These are phyloP conservation scores for Ammopiptanthus mongolicus DNA, from an alignment of 306 rosid genomes.

Conservation along the genomic window DNA sequence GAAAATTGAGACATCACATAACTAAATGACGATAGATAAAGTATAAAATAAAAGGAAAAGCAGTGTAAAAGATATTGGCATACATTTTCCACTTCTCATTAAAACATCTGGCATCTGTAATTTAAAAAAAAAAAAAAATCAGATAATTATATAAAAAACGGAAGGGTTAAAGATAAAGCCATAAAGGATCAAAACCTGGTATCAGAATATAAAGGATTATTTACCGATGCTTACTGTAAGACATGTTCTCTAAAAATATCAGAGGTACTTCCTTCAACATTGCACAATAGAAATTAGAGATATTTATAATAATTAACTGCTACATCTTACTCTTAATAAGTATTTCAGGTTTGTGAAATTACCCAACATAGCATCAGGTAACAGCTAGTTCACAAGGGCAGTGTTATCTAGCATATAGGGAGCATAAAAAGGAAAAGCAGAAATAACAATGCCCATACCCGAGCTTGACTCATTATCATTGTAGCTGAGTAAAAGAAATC, in stretches of 20 bases:
- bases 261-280: background rate
- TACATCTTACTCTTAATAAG: background rate
- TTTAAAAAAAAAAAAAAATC: slow-evolving; percentile 22
- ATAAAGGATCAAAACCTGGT: background rate
- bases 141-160: slow-evolving; percentile 9
- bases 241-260: slow-evolving; percentile 1
- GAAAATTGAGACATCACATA: slow-evolving; percentile 31
- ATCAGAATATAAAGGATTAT: background rate
- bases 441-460: background rate
- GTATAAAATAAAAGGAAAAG: background rate
- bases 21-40: slow-evolving; percentile 16
- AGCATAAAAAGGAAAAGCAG: background rate
- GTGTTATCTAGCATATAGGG: background rate
- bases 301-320: background rate
- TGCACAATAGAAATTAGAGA: slow-evolving; percentile 10
- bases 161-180: slow-evolving; percentile 15
- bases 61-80: slow-evolving; percentile 29
- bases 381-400: background rate
- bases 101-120: slow-evolving; percentile 72
- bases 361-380: background rate
- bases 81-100: slow-evolving; percentile 78
- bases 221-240: background rate
- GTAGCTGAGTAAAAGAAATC: background rate
- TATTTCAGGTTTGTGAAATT: slow-evolving; percentile 2
- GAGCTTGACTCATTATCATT: background rate